Percentiles rank a stretch among this genome's conserved stretches.
phyloP scores from a whole-genome alignment of 1,284 basidiomycete species.

The Quambalaria eucalypti region DNA sequence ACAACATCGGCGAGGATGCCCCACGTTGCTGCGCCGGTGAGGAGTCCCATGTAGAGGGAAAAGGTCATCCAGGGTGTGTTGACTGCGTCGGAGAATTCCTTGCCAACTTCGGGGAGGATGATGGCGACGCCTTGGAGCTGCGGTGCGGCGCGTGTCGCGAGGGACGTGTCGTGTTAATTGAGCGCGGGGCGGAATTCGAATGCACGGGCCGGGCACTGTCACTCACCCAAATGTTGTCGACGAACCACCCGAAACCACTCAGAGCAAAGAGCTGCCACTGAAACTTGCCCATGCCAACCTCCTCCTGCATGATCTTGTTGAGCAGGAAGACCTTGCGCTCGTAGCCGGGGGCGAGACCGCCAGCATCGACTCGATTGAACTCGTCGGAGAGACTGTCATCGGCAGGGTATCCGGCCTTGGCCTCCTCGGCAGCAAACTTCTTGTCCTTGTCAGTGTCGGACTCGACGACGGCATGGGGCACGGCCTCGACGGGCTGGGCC shows the following conservation, averaged over 20 bases:
- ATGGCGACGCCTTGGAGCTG: conserved; percentile 13
- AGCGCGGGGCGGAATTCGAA: not conserved
- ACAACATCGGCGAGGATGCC: conserved; percentile 43
- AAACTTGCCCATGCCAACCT: conserved; percentile 28
- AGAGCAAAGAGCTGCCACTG: conserved; percentile 16
- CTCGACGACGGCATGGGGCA: too few species aligned
- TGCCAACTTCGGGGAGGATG: conserved; percentile 34
- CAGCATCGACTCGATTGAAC: not conserved
- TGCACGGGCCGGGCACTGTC: not conserved
- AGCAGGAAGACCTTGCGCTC: conserved; percentile 35
- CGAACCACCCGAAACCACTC: conserved; percentile 19
- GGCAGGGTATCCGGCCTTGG: not conserved
- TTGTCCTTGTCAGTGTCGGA: too few species aligned
- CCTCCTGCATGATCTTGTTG: conserved; percentile 12
- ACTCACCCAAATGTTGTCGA: conserved; percentile 5
- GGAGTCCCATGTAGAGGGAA: conserved; percentile 37
- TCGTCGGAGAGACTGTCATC: not conserved
- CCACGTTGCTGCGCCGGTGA: conserved; percentile 42
- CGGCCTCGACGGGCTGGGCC: too few species aligned
- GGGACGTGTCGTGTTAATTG: not conserved
- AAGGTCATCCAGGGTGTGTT: conserved; percentile 37
- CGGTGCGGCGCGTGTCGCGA: too few species aligned
- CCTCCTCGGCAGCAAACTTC: too few species aligned
- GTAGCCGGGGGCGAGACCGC: not conserved
- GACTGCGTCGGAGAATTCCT: conserved; percentile 30